Evolutionary conservation across 208 protist species (phyloP).

Genomic region (Leishmania gerbilli): DNA sequence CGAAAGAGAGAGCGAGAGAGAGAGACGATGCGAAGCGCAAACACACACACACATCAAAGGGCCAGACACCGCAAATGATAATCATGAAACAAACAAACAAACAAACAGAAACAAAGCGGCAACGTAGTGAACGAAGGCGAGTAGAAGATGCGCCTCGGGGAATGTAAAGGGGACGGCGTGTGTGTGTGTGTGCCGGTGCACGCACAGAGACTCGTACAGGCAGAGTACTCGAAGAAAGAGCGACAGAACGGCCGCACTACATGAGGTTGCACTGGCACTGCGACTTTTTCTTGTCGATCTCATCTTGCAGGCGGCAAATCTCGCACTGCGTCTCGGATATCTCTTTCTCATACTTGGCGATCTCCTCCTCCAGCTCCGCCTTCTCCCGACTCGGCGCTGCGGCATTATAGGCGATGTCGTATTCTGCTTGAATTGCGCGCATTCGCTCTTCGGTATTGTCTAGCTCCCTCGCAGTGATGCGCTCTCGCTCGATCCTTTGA

Average conservation of each 20-base stretch:
- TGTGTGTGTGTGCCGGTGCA: background rate
- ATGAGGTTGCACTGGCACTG: constrained; percentile 65
- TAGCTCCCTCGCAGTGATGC: constrained; percentile 13
- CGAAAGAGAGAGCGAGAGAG: background rate
- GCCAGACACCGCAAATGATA: background rate
- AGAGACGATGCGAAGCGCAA: background rate
- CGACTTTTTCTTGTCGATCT: constrained; percentile 55
- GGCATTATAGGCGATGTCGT: constrained; percentile 39
- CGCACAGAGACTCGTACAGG: background rate
- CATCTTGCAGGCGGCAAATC: constrained; percentile 42
- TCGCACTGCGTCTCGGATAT: constrained; percentile 56
- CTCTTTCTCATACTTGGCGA: constrained; percentile 57
- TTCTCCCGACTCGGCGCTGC: constrained; percentile 47
- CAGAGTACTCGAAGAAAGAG: background rate
- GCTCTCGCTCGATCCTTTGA: constrained; percentile 35
- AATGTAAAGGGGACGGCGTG: background rate
- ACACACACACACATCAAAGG: constrained; percentile 3
- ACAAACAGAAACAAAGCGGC: background rate
- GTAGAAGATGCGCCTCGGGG: background rate
- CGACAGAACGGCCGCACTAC: constrained; percentile 30
- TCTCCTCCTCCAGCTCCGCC: constrained; percentile 47
- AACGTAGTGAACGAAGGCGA: background rate
- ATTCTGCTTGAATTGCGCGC: constrained; percentile 40
- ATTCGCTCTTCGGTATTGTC: constrained; percentile 32
- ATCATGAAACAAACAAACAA: background rate